phyloP scores from a whole-genome alignment of 2,329 filamentous ascomycete species.

The Zymoseptoria pseudotritici region DNA sequence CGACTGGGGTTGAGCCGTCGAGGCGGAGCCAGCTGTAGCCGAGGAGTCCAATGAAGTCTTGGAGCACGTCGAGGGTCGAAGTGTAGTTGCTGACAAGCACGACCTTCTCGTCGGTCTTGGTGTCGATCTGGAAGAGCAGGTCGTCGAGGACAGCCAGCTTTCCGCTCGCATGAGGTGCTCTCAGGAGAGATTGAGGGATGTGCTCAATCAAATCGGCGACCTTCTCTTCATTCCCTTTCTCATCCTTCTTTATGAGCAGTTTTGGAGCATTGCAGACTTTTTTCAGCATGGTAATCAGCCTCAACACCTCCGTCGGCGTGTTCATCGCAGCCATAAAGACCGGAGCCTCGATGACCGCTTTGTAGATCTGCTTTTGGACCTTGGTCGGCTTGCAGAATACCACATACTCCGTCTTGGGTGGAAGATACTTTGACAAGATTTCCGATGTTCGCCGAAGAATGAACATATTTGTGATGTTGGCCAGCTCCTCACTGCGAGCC shows the following conservation, averaged over 20 bases:
- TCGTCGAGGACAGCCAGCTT: conserved; percentile 62
- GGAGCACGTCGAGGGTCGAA: conserved; percentile 61
- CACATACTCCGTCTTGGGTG: conserved; percentile 61
- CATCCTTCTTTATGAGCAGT: conserved; percentile 46
- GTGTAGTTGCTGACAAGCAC: conserved; percentile 73
- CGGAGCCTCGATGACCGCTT: conserved; percentile 56
- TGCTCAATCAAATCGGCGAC: conserved; percentile 25
- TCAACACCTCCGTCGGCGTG: conserved; percentile 54
- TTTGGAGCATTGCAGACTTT: conserved; percentile 67
- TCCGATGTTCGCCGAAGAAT: conserved; percentile 60
- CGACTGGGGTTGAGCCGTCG: conserved; percentile 58
- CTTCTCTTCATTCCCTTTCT: conserved; percentile 37
- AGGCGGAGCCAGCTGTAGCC: conserved; percentile 59
- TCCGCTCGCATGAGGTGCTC: conserved; percentile 51
- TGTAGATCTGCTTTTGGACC: conserved; percentile 54
- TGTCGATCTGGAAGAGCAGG: conserved; percentile 54
- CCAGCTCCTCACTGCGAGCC: conserved; percentile 53
- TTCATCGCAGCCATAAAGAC: conserved; percentile 56
- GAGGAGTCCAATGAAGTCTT: conserved; percentile 52
- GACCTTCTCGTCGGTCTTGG: conserved; percentile 59
- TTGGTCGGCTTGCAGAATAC: conserved; percentile 58
- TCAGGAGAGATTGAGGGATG: conserved; percentile 50
- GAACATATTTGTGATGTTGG: conserved; percentile 54
- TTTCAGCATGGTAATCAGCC: conserved; percentile 65
- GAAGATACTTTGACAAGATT: conserved; percentile 58